Evolutionary conservation across 2,329 filamentous ascomycete genomes (phyloP), one percentile per base, ranked within the genome.

Genomic region (Fusarium abutilonis): DNA sequence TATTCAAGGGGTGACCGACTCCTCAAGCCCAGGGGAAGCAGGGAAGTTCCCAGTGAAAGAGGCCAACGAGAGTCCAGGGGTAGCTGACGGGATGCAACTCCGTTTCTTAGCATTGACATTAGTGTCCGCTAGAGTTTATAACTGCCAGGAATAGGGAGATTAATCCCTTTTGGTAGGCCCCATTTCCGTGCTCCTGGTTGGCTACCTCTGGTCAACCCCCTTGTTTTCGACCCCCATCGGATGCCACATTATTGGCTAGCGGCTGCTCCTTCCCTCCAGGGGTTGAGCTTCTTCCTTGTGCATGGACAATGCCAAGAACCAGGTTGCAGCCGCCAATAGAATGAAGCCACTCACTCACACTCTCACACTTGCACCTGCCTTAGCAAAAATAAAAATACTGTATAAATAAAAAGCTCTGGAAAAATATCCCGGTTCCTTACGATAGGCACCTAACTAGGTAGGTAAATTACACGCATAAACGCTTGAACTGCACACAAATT

Each of bases 121-220:
- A 36, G 49, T 38, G 23, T 9, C 23, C 28, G 54, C 54, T 60
- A 45, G 38, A 42, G 38, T 46, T 46, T 41, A 42, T 31, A 40
- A 34, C 47, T 38, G 36, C 44, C 23, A 56, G 56, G 42, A 52
- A 52, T 46, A 19, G 51, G 61, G 62, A 66, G 53, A 66, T 65
- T 66, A 66, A 39, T 32, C 35, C 43, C 26, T 23, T 49, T 43
- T 60, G 13, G 52, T 19, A 51, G 45, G 17, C 56, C 45, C 13
- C 55, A 52, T 60, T 50, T 42, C 23, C 36, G n/a, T 35, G 35
- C 31, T 42, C 52, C 42, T 57, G 21, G 56, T 57, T 52, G 56
- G 36, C 39, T 42, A 35, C 39, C 28, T 39, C 19, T 13, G 14
- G 14, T 41, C 14, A 31, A 15, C 21, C 56, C 43, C 50, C 56